A percentile compares a stretch with the other conserved stretches of the same genome.
phyloP scores from a whole-genome alignment of 495 filamentous ascomycete species.

The Tetracladium marchalianum region DNA sequence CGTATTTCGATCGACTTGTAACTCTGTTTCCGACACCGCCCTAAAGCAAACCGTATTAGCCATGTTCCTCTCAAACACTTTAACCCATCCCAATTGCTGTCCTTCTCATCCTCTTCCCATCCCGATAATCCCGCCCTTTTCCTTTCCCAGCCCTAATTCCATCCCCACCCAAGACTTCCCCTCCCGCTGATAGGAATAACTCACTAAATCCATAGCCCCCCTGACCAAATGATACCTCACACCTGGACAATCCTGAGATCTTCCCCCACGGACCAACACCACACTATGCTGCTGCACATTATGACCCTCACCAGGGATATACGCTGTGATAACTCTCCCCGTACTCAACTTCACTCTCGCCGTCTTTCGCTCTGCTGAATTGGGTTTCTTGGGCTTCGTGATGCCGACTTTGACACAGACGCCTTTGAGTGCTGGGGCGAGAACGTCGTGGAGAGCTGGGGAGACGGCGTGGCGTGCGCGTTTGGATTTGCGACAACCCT shows the following conservation, averaged over 20 bases:
- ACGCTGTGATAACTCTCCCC: conserved; percentile 76
- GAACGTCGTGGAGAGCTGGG: conserved; percentile 60
- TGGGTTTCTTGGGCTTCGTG: conserved; percentile 96
- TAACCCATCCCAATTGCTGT: background rate
- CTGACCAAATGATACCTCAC: conserved; percentile 91
- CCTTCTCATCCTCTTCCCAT: conserved; percentile 4
- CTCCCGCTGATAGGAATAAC: conserved; percentile 31
- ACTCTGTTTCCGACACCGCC: conserved; percentile 81
- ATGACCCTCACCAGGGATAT: conserved; percentile 96
- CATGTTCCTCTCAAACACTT: background rate
- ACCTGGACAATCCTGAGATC: conserved; percentile 95
- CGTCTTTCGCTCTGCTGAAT: conserved; percentile 89
- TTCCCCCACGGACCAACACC: conserved; percentile 82
- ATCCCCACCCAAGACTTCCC: background rate
- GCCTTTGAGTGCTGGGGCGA: conserved; percentile 78
- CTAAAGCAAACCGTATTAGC: conserved; percentile 34
- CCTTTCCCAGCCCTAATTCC: background rate
- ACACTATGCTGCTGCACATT: conserved; percentile 99
- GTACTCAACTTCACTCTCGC: conserved; percentile 80
- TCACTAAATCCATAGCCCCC: conserved; percentile 88
- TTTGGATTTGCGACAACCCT: conserved; percentile 68
- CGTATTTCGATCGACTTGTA: conserved; percentile 87
- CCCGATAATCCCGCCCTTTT: background rate
- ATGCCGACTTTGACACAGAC: conserved; percentile 89
- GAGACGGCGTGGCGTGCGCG: conserved; percentile 73